These are phyloP conservation scores for Echinochloa phyllopogon DNA, from an alignment of 176 grass and related monocot species.

Conservation along the genomic window DNA sequence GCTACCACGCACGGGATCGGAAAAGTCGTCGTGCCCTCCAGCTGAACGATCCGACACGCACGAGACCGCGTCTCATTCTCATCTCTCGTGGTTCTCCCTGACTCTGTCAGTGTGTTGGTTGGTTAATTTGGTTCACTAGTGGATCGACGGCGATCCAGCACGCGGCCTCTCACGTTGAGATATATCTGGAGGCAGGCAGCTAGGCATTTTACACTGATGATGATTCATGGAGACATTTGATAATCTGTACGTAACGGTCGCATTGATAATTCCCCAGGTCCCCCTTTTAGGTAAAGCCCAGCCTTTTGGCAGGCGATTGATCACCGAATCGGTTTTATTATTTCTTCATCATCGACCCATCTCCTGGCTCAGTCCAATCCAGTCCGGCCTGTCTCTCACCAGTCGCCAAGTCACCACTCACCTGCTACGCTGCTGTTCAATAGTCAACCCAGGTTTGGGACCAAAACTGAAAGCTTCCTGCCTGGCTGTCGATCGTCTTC, in stretches of 20 bases:
- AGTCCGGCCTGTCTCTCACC: background rate
- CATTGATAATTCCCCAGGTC: conserved; percentile 26
- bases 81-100: too few species aligned
- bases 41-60: too few species aligned
- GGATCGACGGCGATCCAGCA: too few species aligned
- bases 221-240: conserved; percentile 18
- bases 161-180: too few species aligned
- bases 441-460: conserved; percentile 7
- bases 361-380: background rate
- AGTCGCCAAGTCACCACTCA: background rate
- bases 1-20: background rate
- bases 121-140: too few species aligned
- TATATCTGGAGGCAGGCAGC: too few species aligned
- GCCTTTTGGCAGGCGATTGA: conserved; percentile 37
- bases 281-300: conserved; percentile 51
- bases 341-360: background rate
- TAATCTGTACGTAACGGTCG: conserved; percentile 30
- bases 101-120: too few species aligned
- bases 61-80: too few species aligned
- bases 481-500: too few species aligned
- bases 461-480: background rate
- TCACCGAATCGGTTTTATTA: background rate
- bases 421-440: background rate
- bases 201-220: conserved; percentile 34
- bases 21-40: too few species aligned